phyloP scores from a whole-genome alignment of 768 basidiomycete genomes.

The Hirschioporus abietinus region DNA sequence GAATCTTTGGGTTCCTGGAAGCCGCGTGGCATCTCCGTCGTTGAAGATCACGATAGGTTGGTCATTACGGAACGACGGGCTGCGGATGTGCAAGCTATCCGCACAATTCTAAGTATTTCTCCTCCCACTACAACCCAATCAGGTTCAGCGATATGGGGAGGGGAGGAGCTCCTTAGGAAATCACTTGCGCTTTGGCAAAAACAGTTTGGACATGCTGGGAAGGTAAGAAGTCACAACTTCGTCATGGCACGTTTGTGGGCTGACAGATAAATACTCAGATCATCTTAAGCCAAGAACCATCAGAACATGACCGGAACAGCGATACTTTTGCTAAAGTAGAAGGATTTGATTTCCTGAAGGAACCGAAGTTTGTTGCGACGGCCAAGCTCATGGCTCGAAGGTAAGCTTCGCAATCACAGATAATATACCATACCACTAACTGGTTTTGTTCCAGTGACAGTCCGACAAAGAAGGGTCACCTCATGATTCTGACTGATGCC shows the following conservation, averaged over 20 bases:
- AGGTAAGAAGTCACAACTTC: conserved; percentile 43
- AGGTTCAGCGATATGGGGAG: conserved; percentile 59
- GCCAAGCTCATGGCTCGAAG: conserved; percentile 70
- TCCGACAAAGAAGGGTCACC: conserved; percentile 78
- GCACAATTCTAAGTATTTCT: conserved; percentile 62
- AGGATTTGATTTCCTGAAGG: conserved; percentile 39
- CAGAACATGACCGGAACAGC: conserved; percentile 45
- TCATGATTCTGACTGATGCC: conserved; percentile 78
- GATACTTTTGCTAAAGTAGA: conserved; percentile 26
- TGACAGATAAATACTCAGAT: conserved; percentile 47
- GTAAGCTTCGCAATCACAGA: conserved; percentile 34
- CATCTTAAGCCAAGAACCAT: conserved; percentile 66
- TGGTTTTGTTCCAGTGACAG: conserved; percentile 48
- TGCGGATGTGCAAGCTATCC: conserved; percentile 87
- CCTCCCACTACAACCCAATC: conserved; percentile 37
- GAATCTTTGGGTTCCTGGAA: conserved; percentile 80
- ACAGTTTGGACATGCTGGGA: conserved; percentile 67
- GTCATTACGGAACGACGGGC: conserved; percentile 65
- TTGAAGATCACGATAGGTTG: conserved; percentile 80
- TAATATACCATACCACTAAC: conserved; percentile 7
- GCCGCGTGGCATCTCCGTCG: conserved; percentile 80
- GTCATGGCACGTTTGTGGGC: conserved; percentile 7
- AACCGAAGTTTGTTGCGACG: conserved; percentile 62
- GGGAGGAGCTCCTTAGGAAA: conserved; percentile 58
- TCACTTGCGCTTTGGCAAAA: conserved; percentile 81